These are phyloP conservation scores for Linnemannia zychae DNA, from an alignment of 192 early-diverging fungal genomes.

Conservation along the genomic window DNA sequence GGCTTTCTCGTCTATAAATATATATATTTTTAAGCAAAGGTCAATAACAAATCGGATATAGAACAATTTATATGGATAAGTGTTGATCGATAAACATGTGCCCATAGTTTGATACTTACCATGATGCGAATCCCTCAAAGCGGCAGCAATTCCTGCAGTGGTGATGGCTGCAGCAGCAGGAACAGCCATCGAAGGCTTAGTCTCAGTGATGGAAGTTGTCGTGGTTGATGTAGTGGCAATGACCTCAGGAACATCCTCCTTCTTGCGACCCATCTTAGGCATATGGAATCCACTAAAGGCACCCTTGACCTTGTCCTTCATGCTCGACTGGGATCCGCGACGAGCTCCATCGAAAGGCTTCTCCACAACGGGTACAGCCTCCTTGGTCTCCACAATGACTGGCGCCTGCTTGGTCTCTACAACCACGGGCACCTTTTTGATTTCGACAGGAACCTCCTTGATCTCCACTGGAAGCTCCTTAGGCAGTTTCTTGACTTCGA, in stretches of 20 bases:
- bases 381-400: background rate
- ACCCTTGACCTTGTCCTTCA: slow-evolving; percentile 2
- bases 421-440: background rate
- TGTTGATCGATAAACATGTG: background rate
- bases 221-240: background rate
- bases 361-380: background rate
- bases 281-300: slow-evolving; percentile 9
- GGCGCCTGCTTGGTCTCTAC: background rate
- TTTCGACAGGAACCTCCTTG: background rate
- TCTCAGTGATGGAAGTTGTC: background rate
- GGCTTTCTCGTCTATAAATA: background rate
- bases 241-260: background rate
- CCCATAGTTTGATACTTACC: background rate
- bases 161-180: background rate
- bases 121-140: background rate
- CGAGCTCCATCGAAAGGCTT: background rate
- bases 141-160: background rate
- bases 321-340: slow-evolving; percentile 10
- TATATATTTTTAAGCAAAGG: background rate
- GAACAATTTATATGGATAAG: background rate
- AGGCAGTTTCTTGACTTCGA: background rate
- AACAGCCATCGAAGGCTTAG: background rate
- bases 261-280: background rate
- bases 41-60: background rate
- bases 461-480: background rate